phyloP scores from a whole-genome alignment of 2,329 filamentous ascomycete genomes.

The Exophiala oligosperma region DNA sequence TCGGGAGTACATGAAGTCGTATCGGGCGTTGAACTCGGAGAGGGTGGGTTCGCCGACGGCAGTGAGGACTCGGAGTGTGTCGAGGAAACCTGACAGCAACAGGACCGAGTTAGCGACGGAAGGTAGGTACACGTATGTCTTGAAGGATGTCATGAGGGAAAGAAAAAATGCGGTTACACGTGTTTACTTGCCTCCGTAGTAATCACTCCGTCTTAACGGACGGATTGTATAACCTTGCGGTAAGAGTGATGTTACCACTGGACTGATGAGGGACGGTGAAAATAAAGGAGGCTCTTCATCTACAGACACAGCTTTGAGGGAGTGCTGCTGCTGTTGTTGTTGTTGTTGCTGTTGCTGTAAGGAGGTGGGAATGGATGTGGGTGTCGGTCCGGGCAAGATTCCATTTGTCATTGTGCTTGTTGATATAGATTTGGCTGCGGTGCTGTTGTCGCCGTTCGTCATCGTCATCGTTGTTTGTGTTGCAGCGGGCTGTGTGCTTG shows the following conservation, averaged over 20 bases:
- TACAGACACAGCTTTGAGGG: not conserved
- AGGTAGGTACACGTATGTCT: no score
- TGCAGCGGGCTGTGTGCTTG: not conserved
- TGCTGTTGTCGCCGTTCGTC: not conserved
- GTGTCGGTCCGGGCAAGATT: not conserved
- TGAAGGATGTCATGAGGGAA: no score
- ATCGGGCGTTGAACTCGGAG: conserved; percentile 74
- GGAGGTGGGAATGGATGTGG: not conserved
- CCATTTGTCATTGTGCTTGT: conserved; percentile 2
- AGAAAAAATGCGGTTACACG: no score
- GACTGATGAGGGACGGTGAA: conserved; percentile 72
- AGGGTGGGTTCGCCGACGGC: conserved; percentile 84
- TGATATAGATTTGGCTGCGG: not conserved
- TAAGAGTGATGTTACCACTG: conserved; percentile 68
- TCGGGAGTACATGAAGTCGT: conserved; percentile 74
- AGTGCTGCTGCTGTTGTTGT: not conserved
- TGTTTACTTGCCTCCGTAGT: conserved; percentile 52
- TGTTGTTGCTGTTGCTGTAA: not conserved
- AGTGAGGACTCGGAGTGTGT: conserved; percentile 86
- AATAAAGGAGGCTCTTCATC: conserved; percentile 66
- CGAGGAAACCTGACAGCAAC: conserved; percentile 66
- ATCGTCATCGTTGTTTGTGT: conserved; percentile 4
- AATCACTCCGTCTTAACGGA: conserved; percentile 76
- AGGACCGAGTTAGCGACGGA: not conserved
- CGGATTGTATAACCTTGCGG: conserved; percentile 82